Evolutionary conservation across 768 basidiomycete species (phyloP), one percentile per base, ranked within the genome.

Genomic region (Boletus sp.): DNA sequence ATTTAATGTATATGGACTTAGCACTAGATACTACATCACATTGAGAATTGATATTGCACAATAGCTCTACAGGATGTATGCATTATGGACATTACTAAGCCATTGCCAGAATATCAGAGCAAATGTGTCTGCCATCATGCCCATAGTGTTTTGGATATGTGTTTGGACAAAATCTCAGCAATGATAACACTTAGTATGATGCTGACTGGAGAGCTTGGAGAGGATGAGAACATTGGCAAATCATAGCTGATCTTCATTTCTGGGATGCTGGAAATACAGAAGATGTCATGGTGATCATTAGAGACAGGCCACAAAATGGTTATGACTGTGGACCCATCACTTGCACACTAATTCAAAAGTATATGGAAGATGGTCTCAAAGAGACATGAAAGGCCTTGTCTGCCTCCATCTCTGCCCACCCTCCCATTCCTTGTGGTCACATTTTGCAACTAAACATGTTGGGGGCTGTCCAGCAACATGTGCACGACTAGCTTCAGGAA

Each of bases 281-380:
- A 1, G 6, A 3, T 3, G 39, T 57, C 17, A 1, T 20, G 0
- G 37, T 57, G 3, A 2, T 35, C 2, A 10, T 5, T 1, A 35
- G 28, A 15, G 54, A 58, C 10, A 56, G 56, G 56, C 24, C 3
- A 5, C 56, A 57, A 29, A 57, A 57, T 57, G 56, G 56, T 2
- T 57, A 57, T 20, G 46, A 57, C 35, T 57, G 50, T 47, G 50
- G 56, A n/a, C 56, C 56, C 1, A 57, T 47, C 14, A 10, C 39
- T 3, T 47, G 45, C 36, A 20, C 45, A 3, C 5, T 57, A 1
- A 41, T 57, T 10, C 24, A n/a, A 15, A 47, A 2, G n/a, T 52
- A 29, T n/a, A 52, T 57, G 7, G 45, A 57, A 4, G 14, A 52
- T 15, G 39, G 56, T 0, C 8, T 47, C 1, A 5, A 37, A 4